Conservation (phyloP, 2,329 filamentous ascomycete genomes). For the Diaporthe humulicola region DNA sequence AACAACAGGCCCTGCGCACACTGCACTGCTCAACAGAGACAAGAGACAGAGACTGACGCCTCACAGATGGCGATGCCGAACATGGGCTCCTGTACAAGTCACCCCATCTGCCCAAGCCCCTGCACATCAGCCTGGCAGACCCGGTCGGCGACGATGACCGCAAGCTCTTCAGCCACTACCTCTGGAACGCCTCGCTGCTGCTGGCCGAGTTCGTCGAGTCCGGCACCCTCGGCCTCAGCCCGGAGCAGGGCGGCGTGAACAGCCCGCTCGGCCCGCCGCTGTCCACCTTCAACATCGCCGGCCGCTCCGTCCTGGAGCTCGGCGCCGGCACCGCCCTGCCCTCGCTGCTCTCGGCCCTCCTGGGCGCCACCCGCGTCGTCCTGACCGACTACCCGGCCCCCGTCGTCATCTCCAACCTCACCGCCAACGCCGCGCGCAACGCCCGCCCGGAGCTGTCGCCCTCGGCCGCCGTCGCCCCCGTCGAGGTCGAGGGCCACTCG, state of each 20-base stretch:
- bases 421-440: constrained; percentile 69
- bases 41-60: constrained; percentile 20
- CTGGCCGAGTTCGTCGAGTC: constrained; percentile 69
- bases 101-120: constrained; percentile 59
- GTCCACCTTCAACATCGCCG: constrained; percentile 61
- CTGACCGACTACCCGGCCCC: constrained; percentile 78
- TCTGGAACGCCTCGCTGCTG: constrained; percentile 77
- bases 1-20: not conserved
- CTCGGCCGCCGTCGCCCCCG: constrained; percentile 35
- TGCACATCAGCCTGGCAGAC: constrained; percentile 61
- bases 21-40: not conserved
- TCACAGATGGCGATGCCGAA: constrained; percentile 68
- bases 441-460: constrained; percentile 53
- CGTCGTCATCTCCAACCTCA: constrained; percentile 70
- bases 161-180: constrained; percentile 76
- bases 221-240: constrained; percentile 52
- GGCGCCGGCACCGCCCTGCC: constrained; percentile 74
- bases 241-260: not conserved
- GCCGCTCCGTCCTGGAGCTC: constrained; percentile 71
- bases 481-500: constrained; percentile 70
- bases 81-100: constrained; percentile 71
- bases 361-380: constrained; percentile 64
- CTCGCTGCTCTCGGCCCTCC: constrained; percentile 61
- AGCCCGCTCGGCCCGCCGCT: constrained; percentile 35
- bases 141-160: constrained; percentile 66